phyloP scores from a whole-genome alignment of 2,329 filamentous ascomycete species.

The Scytalidium lignicola region DNA sequence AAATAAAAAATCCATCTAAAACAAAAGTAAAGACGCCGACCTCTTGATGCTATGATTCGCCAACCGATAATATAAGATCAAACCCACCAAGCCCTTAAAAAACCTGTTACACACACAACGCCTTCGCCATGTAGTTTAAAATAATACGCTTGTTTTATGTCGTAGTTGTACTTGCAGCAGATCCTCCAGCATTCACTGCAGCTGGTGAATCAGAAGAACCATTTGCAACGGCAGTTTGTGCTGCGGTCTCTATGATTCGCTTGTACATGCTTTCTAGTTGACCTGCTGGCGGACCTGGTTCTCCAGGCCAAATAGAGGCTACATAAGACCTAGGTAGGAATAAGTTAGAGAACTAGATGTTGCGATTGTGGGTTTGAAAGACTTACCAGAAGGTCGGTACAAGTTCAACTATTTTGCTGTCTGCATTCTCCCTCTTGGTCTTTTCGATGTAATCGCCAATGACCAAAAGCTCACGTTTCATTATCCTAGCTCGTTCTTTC shows the following conservation, averaged over 20 bases:
- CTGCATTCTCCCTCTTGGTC: slow-evolving; percentile 20
- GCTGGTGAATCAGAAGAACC: slow-evolving; percentile 7
- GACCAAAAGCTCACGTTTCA: slow-evolving; percentile 54
- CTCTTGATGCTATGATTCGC: not conserved
- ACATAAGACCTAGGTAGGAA: slow-evolving; percentile 25
- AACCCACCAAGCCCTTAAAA: not conserved
- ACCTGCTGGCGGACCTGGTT: slow-evolving; percentile 18
- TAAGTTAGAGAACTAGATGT: slow-evolving; percentile 10
- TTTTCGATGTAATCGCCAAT: slow-evolving; percentile 59
- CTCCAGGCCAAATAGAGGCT: slow-evolving; percentile 26
- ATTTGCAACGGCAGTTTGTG: slow-evolving; percentile 7
- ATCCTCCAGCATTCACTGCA: not conserved
- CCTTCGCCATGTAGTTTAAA: not conserved
- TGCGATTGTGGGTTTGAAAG: not conserved
- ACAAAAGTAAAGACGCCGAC: not conserved
- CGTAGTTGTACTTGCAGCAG: not conserved
- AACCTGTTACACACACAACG: not conserved
- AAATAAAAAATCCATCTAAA: not conserved
- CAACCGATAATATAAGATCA: not conserved
- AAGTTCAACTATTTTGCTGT: slow-evolving; percentile 14
- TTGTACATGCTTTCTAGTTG: slow-evolving; percentile 25
- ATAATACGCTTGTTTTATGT: not conserved
- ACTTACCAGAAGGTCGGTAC: slow-evolving; percentile 26
- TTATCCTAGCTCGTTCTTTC: slow-evolving; percentile 55
- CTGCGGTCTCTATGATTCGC: slow-evolving; percentile 17